Conservation (phyloP, 371 early-diverging fungal species). For the Mortierella sp. region DNA sequence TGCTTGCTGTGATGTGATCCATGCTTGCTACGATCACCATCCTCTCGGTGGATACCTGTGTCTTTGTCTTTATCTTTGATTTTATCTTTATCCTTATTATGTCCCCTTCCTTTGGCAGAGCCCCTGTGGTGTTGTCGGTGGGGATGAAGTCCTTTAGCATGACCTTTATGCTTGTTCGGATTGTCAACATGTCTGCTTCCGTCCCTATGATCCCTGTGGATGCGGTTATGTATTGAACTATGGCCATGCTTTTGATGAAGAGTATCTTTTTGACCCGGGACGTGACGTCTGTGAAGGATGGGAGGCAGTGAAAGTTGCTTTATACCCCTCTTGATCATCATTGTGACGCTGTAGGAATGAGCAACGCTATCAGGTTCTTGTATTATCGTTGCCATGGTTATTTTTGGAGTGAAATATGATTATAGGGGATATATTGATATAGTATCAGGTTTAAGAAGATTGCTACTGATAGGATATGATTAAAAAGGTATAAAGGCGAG, state of each 20-base stretch:
- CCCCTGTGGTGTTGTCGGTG: background rate
- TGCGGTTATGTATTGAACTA: background rate
- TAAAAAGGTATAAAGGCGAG: background rate
- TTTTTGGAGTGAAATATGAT: background rate
- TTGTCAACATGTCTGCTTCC: background rate
- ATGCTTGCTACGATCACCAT: background rate
- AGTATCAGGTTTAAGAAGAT: background rate
- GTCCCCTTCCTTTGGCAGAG: conserved; percentile 1
- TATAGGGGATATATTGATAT: conserved; percentile 1
- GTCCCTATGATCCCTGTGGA: background rate
- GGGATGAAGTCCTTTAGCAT: background rate
- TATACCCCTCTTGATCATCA: conserved; percentile 2
- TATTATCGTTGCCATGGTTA: background rate
- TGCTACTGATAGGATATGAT: background rate
- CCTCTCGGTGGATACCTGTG: background rate
- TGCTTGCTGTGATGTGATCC: background rate
- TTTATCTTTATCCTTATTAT: background rate
- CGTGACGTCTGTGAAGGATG: conserved; percentile 24
- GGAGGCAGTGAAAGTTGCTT: background rate
- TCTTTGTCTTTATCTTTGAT: background rate
- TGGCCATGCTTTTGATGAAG: background rate
- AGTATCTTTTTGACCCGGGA: background rate
- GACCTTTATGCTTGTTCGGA: background rate
- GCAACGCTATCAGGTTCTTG: background rate
- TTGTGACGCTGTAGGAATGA: background rate